Evolutionary conservation across 2,329 filamentous ascomycete genomes (phyloP), one percentile per base, ranked within the genome.

Genomic region (Uncinocarpus reesii): DNA sequence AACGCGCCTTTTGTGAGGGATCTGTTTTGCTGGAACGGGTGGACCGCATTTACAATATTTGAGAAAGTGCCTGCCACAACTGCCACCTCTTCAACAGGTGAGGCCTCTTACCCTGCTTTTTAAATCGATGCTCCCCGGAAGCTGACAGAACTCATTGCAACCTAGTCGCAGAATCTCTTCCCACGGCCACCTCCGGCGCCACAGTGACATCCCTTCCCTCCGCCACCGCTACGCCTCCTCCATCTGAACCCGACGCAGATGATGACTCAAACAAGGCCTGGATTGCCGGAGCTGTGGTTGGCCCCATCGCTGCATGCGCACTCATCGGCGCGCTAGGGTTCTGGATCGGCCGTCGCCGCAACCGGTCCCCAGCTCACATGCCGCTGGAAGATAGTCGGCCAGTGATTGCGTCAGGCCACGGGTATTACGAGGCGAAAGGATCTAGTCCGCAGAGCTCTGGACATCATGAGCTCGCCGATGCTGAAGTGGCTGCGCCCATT

Each of bases 211-310:
- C 11, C 32, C 15, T 20, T 20, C 20, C 45, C 8, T 13, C 45
- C 2, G 36, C 45, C 15, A 47, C 24, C 13, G 32, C 35, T 32
- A 41, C 35, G 15, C 35, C 36, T 18, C 10, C 16, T 3, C 29
- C n/a, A 7, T 11, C 36, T 6, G 36, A 47, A 11, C 16, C 4
- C 5, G 2, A 21, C 6, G 3, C 31, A 1, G 3, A 3, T 13
- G 5, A 24, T 16, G 18, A 49, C 1, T 31, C 42, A 2, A 7
- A 23, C n/a, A 50, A 50, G 16, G 20, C 42, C 11, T 50, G 48
- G 48, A 38, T 50, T 32, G 42, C 37, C 4, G 48, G 48, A 13
- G 35, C 43, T 5, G 48, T 50, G 15, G 23, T 50, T 24, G 48
- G 42, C 6, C 29, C 43, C 11, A 16, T 50, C 29, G 31, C 31